Evolutionary conservation across 2,329 filamentous ascomycete genomes (phyloP).

Genomic region (Diaporthe aspalathi): DNA sequence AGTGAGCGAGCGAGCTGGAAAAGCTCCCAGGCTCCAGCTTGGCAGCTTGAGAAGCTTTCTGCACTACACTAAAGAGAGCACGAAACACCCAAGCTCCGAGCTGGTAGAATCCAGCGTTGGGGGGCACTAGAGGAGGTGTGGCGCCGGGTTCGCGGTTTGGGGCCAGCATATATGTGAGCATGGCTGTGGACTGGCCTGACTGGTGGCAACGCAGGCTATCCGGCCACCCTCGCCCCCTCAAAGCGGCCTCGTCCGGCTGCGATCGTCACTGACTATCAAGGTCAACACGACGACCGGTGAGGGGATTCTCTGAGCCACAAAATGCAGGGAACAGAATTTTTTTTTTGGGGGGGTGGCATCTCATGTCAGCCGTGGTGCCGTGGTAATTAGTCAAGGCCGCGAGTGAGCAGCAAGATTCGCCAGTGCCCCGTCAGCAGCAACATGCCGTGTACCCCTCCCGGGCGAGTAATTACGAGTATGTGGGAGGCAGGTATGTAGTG

Average conservation of each 20-base stretch:
- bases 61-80: background rate
- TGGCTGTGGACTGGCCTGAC: background rate
- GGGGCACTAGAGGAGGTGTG: background rate
- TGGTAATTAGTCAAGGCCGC: constrained; percentile 24
- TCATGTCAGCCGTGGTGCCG: constrained; percentile 20
- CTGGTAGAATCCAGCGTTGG: background rate
- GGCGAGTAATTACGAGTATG: background rate
- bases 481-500: no score
- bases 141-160: background rate
- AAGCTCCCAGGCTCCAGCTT: background rate
- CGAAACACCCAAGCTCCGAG: constrained; percentile 25
- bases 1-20: background rate
- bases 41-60: constrained; percentile 7
- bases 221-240: background rate
- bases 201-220: background rate
- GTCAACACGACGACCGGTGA: constrained; percentile 18
- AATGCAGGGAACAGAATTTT: background rate
- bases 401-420: constrained; percentile 22
- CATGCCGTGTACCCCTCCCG: constrained; percentile 21
- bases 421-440: constrained; percentile 22
- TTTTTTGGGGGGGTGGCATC: constrained; percentile 24
- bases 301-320: constrained; percentile 7
- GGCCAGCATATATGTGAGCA: background rate
- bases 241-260: constrained; percentile 3
- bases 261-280: constrained; percentile 15